Conservation (phyloP, 2,329 filamentous ascomycete species). For the Myriangium duriaei region DNA sequence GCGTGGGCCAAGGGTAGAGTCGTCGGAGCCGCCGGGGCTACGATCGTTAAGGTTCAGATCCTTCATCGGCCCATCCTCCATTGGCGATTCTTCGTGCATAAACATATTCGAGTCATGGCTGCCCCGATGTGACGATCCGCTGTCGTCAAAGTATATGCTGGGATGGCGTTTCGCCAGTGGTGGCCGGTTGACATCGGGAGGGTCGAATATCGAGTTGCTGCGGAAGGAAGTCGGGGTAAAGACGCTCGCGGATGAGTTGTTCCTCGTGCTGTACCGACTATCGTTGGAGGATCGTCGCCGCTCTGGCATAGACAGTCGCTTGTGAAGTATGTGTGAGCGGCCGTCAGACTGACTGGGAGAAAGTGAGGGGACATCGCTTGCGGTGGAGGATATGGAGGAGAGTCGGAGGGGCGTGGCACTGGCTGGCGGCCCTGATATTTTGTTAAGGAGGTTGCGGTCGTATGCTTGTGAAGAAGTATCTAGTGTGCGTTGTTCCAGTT, state of each 20-base stretch:
- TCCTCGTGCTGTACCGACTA: constrained; percentile 27
- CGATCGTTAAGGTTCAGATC: constrained; percentile 43
- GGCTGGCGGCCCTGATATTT: constrained; percentile 49
- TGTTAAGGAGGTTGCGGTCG: constrained; percentile 49
- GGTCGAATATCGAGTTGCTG: constrained; percentile 28
- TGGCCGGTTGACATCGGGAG: constrained; percentile 16
- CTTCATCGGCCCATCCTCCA: constrained; percentile 42
- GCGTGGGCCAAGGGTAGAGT: constrained; percentile 31
- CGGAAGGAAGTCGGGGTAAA: constrained; percentile 34
- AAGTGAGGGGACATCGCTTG: constrained; percentile 21
- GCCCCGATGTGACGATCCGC: constrained; percentile 40
- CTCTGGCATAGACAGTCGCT: constrained; percentile 34
- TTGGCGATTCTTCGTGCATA: constrained; percentile 35
- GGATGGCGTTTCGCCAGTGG: constrained; percentile 25
- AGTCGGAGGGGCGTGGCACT: constrained; percentile 38
- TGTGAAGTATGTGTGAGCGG: constrained; percentile 31
- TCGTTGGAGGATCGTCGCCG: constrained; percentile 27
- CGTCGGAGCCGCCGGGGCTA: constrained; percentile 32
- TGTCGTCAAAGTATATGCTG: constrained; percentile 28
- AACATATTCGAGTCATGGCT: constrained; percentile 51
- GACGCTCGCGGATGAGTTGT: constrained; percentile 26
- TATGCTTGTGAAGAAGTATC: constrained; percentile 49
- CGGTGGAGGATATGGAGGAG: constrained; percentile 16
- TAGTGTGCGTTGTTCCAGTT: constrained; percentile 45
- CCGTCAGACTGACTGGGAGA: constrained; percentile 28